Percentiles rank a stretch among this genome's conserved stretches.
Conservation (phyloP, 345 rosid genomes). For the Populus alba region DNA sequence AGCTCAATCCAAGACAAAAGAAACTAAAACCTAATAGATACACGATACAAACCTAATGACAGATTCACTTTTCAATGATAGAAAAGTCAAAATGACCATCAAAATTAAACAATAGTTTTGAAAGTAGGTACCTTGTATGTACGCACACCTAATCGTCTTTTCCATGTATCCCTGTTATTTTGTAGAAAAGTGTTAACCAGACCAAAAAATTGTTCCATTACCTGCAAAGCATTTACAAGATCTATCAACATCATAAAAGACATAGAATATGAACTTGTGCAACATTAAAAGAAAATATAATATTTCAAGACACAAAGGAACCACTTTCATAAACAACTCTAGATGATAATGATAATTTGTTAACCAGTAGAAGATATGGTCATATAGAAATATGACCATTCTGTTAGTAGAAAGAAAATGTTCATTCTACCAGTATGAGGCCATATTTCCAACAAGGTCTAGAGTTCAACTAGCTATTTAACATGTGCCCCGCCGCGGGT, state of each 20-base stretch:
- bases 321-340: neutral
- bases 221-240: constrained; percentile 48
- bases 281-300: neutral
- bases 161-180: constrained; percentile 83
- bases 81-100: neutral
- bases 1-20: neutral
- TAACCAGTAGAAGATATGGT: neutral
- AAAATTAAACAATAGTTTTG: neutral
- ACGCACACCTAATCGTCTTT: constrained; percentile 81
- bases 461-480: no score
- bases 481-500: no score
- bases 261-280: neutral
- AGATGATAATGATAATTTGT: neutral
- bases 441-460: neutral
- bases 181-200: constrained; percentile 84
- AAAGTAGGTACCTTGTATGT: constrained; percentile 74
- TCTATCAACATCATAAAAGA: neutral
- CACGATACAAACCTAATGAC: neutral
- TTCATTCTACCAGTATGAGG: neutral
- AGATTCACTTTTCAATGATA: neutral
- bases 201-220: constrained; percentile 96
- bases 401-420: no score
- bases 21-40: neutral
- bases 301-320: neutral
- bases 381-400: neutral